Percentiles rank a stretch among this genome's conserved stretches.
These are phyloP conservation scores for Phanerochaete sordida DNA, from an alignment of 768 basidiomycete genomes.

Conservation along the genomic window DNA sequence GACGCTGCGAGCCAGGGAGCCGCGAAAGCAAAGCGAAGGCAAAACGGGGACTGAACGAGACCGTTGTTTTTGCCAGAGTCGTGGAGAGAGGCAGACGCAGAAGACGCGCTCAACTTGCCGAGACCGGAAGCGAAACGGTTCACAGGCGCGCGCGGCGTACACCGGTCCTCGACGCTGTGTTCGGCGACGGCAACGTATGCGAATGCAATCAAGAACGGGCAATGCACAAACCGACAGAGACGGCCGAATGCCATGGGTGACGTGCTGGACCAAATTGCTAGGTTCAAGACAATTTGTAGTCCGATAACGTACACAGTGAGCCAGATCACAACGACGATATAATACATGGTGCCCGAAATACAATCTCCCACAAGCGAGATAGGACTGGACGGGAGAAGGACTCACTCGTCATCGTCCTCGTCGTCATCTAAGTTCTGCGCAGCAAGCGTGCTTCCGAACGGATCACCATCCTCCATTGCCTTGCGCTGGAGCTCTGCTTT, in stretches of 20 bases:
- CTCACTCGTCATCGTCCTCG: conserved; percentile 46
- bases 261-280: too few relatives aligned
- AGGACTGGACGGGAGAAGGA: not conserved
- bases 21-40: conserved; percentile 3
- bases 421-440: conserved; percentile 45
- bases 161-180: not conserved
- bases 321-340: not conserved
- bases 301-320: too few relatives aligned
- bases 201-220: not conserved
- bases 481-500: conserved; percentile 49
- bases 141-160: not conserved
- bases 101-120: conserved; percentile 1
- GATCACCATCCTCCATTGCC: conserved; percentile 58
- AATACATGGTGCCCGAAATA: too few relatives aligned
- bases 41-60: not conserved
- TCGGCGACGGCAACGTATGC: not conserved
- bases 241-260: too few relatives aligned
- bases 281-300: too few relatives aligned
- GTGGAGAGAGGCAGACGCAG: conserved; percentile 1
- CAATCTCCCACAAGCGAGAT: too few relatives aligned
- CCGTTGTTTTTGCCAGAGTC: conserved; percentile 9
- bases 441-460: conserved; percentile 59
- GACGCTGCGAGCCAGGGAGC: not conserved
- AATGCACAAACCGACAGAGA: too few relatives aligned
- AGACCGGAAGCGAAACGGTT: not conserved